Evolutionary conservation across 331 rosid species (phyloP).

Genomic region (Quercus tomentella): DNA sequence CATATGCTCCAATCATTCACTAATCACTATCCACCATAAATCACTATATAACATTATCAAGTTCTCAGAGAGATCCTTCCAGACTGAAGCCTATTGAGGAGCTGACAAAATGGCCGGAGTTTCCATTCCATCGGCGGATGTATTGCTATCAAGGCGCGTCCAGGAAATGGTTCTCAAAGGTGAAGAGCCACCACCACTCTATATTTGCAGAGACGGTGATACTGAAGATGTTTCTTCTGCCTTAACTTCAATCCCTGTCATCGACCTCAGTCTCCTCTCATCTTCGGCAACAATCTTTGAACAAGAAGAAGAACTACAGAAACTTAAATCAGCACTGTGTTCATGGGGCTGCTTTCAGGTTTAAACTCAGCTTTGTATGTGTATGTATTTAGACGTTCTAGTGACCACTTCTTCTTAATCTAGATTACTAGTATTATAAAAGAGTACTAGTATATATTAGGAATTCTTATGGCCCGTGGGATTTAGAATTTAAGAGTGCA

Average conservation of each 20-base stretch:
- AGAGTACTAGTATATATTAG: no score
- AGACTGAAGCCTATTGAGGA: background rate
- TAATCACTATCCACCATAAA: background rate
- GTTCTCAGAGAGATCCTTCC: background rate
- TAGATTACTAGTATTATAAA: no score
- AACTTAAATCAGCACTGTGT: slow-evolving; percentile 18
- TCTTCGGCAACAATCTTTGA: background rate
- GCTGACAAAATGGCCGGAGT: background rate
- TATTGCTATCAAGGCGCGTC: slow-evolving; percentile 30
- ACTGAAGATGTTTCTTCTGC: background rate
- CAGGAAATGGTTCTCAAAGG: slow-evolving; percentile 31
- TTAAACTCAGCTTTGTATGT: background rate
- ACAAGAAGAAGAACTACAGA: slow-evolving; percentile 17
- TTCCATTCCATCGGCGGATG: background rate
- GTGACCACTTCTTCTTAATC: no score
- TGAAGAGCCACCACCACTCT: slow-evolving; percentile 29
- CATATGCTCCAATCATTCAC: background rate
- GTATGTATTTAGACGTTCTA: background rate
- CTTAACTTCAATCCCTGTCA: slow-evolving; percentile 2
- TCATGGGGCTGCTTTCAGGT: slow-evolving; percentile 34
- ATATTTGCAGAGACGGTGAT: slow-evolving; percentile 23
- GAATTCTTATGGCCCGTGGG: no score
- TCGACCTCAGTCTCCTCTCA: slow-evolving; percentile 17
- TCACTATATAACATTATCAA: background rate
- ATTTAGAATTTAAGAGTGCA: no score